These are phyloP conservation scores for Fusarium pseudonygamai DNA, from an alignment of 2,329 filamentous ascomycete species.

Conservation along the genomic window DNA sequence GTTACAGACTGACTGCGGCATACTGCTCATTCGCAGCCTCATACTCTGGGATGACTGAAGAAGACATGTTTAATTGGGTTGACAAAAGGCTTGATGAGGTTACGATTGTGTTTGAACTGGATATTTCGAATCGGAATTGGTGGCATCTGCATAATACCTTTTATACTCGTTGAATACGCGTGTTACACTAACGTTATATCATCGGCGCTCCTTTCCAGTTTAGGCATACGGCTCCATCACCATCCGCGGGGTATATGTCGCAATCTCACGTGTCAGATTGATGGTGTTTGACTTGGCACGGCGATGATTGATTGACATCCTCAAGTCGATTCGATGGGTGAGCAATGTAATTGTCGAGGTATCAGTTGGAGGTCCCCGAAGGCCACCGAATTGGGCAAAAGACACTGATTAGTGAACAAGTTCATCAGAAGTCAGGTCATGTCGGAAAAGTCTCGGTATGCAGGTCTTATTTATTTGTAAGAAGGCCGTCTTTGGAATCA, in stretches of 20 bases:
- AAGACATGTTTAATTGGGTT: constrained; percentile 8
- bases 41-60: constrained; percentile 36
- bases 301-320: neutral
- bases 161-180: neutral
- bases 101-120: neutral
- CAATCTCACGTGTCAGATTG: constrained; percentile 8
- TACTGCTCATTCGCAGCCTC: constrained; percentile 38
- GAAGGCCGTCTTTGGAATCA: neutral
- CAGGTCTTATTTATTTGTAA: neutral
- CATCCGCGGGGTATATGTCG: constrained; percentile 35
- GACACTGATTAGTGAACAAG: neutral
- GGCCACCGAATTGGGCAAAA: neutral
- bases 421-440: too few relatives aligned
- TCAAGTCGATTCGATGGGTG: neutral
- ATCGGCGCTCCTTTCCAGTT: neutral
- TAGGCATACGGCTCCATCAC: neutral
- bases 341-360: neutral
- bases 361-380: neutral
- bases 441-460: neutral
- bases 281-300: neutral
- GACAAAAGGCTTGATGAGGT: neutral
- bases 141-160: neutral
- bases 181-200: neutral
- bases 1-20: too few relatives aligned
- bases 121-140: too few relatives aligned